Evolutionary conservation across 176 grass and related monocot species (phyloP), one percentile per base, ranked within the genome.

Genomic region (Tuctoria greenei): DNA sequence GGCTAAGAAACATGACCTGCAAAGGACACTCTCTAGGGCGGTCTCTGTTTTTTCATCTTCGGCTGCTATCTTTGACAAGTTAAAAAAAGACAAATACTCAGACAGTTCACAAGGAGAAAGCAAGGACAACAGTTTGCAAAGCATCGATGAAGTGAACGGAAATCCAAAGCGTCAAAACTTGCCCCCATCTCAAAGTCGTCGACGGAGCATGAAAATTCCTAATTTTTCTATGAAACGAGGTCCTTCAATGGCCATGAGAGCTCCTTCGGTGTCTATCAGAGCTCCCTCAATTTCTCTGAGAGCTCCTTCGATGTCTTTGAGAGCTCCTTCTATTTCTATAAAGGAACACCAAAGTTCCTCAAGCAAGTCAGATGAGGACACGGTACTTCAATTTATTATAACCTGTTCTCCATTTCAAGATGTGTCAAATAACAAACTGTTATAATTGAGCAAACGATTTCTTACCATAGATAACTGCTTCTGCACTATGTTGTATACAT

Each of bases 31-130:
- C 81, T 99, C 95, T 39, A 89, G 95, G 79, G 93, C 92, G 45
- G 95, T 99, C 61, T 99, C 95, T 31, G 92, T 99, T 28, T 99
- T 99, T 90, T 99, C 95, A 77, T 99, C 95, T 84, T 99, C 95
- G 59, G 92, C 95, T 90, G 95, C 95, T 79, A 81, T 99, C 51
- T 99, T 99, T 86, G 95, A 95, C 74, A 99, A 99, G 80, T 64
- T 99, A 39, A 92, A 75, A 88, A 86, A 47, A 69, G 95, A 99
- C 40, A 95, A 88, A 46, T 36, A 67, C 72, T 82, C 85, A 40
- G 89, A 92, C 61, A 95, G 39, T 75, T 59, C 79, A 69, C 60
- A 77, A 66, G 82, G 82, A 73, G 86, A 88, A 85, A 89, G 25
- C 66, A 79, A 72, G 74, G 81, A 83, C 41, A 84, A 84, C 38